A percentile compares a stretch with the other conserved stretches of the same genome.
Conservation (phyloP, 768 basidiomycete species). For the Tricholoma hemisulphureum region DNA sequence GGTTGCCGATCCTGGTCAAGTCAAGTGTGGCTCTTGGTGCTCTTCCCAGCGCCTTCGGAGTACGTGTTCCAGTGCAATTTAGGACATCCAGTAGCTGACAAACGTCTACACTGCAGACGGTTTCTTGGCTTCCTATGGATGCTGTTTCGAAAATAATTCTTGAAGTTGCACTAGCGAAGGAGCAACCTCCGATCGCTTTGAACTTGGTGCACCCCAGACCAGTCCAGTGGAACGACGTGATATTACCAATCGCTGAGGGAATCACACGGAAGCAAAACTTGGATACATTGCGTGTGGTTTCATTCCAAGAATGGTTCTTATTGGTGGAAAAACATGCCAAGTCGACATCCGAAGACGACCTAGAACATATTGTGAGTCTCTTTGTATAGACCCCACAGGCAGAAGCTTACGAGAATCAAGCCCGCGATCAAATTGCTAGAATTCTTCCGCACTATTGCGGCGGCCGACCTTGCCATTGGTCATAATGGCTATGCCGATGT, state of each 20-base stretch:
- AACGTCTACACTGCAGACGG: constrained; percentile 11
- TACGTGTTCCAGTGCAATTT: constrained; percentile 11
- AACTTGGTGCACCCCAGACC: constrained; percentile 37
- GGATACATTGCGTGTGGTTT: too few species aligned
- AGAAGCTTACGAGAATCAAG: constrained; percentile 1
- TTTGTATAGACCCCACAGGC: too few species aligned
- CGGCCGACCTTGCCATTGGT: constrained; percentile 12
- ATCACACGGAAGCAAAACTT: not conserved
- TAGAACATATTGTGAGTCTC: constrained; percentile 11
- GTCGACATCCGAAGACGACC: constrained; percentile 8
- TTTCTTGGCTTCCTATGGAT: constrained; percentile 30
- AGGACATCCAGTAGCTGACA: not conserved
- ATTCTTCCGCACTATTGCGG: constrained; percentile 17
- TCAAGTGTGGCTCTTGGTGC: constrained; percentile 29
- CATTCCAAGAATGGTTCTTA: constrained; percentile 22
- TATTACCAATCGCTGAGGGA: constrained; percentile 1
- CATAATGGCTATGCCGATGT: not conserved
- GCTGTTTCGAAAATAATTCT: constrained; percentile 25
- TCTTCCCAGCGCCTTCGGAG: constrained; percentile 28
- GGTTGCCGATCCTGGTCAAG: constrained; percentile 40
- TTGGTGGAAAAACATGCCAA: constrained; percentile 12
- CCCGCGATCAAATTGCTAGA: constrained; percentile 15
- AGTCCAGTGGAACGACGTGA: constrained; percentile 18
- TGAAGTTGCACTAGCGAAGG: constrained; percentile 25
- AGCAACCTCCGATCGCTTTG: constrained; percentile 16